These are phyloP conservation scores for Cyclotella choctawhatcheeana DNA, from an alignment of 108 stramenopile genomes.

Conservation along the genomic window DNA sequence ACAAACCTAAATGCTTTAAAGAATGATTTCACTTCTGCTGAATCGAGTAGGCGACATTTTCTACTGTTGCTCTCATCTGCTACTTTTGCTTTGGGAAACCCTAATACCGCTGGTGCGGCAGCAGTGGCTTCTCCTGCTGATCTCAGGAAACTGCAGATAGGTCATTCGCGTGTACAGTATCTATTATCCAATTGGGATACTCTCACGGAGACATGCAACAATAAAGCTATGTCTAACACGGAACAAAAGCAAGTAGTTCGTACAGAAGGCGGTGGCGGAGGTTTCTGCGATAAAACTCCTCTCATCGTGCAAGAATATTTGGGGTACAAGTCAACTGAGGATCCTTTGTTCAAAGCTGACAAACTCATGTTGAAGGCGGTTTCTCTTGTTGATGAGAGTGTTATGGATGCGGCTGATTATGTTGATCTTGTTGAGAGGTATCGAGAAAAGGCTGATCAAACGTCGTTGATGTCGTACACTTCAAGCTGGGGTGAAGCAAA, in stretches of 20 bases:
- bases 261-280: constrained; percentile 77
- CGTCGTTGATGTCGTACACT: constrained; percentile 62
- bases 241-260: constrained; percentile 73
- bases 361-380: constrained; percentile 73
- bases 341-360: constrained; percentile 79
- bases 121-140: constrained; percentile 56
- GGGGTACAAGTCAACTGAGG: constrained; percentile 60
- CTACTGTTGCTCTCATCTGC: constrained; percentile 3
- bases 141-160: constrained; percentile 62
- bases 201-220: constrained; percentile 67
- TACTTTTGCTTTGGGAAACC: not conserved
- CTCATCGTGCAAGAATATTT: constrained; percentile 63
- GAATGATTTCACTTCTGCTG: too few relatives aligned
- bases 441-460: constrained; percentile 77
- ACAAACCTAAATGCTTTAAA: too few relatives aligned
- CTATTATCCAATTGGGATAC: constrained; percentile 75
- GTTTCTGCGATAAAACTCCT: constrained; percentile 71
- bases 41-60: too few relatives aligned
- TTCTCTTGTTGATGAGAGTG: constrained; percentile 59
- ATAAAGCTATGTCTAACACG: constrained; percentile 55
- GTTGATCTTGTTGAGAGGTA: constrained; percentile 76
- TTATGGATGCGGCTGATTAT: constrained; percentile 65
- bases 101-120: constrained; percentile 1
- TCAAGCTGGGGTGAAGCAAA: constrained; percentile 69
- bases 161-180: constrained; percentile 71